These are phyloP conservation scores for Licmophora abbreviata DNA, from an alignment of 108 stramenopile genomes.

Conservation along the genomic window DNA sequence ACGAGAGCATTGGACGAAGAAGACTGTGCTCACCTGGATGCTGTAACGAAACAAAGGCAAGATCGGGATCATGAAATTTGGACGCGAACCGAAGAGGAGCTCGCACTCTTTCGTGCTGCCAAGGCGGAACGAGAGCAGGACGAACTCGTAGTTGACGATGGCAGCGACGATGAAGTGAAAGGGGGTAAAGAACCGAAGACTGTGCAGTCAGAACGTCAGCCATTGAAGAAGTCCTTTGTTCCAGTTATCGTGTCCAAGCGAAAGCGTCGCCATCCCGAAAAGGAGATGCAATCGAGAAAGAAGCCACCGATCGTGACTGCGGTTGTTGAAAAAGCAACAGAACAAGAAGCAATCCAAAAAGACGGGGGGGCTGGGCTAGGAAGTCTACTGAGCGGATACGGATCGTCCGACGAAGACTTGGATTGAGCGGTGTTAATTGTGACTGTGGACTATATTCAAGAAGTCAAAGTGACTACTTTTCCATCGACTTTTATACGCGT, in stretches of 20 bases:
- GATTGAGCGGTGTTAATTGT: neutral
- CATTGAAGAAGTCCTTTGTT: no score
- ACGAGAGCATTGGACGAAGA: conserved; percentile 70
- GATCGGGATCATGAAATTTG: conserved; percentile 35
- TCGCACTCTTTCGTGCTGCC: conserved; percentile 65
- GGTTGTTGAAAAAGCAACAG: conserved; percentile 8
- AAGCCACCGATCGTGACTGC: no score
- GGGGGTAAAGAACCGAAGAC: conserved; percentile 15
- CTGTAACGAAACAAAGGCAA: conserved; percentile 35
- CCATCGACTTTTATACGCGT: conserved; percentile 23
- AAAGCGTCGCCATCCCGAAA: no score
- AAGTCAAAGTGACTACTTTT: conserved; percentile 11
- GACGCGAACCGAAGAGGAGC: conserved; percentile 45
- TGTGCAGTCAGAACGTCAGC: no score
- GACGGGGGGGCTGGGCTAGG: conserved; percentile 29
- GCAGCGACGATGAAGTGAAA: conserved; percentile 23
- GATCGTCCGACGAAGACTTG: conserved; percentile 28
- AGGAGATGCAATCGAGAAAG: no score
- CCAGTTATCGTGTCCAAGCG: no score
- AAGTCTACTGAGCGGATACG: conserved; percentile 48
- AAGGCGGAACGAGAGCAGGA: conserved; percentile 33
- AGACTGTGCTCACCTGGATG: conserved; percentile 73
- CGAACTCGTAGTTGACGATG: conserved; percentile 1
- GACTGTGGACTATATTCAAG: neutral
- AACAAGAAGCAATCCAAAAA: conserved; percentile 6